A percentile compares a stretch with the other conserved stretches of the same genome.
phyloP scores from a whole-genome alignment of 2,329 filamentous ascomycete genomes.

The Trichophyton verrucosum region DNA sequence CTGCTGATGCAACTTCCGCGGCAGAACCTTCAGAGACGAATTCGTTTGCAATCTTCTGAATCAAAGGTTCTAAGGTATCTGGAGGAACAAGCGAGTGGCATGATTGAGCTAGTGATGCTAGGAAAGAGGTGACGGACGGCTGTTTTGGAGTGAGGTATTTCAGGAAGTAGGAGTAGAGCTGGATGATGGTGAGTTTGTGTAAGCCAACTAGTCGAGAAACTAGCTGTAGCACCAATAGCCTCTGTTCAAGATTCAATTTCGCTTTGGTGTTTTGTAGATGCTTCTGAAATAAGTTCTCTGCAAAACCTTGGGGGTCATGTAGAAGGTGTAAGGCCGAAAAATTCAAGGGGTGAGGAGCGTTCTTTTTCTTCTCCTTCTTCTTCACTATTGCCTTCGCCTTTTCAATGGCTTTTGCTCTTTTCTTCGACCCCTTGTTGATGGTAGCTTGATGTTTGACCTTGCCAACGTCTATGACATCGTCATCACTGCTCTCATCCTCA shows the following conservation, averaged over 20 bases:
- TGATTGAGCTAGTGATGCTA: constrained; percentile 83
- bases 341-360: constrained; percentile 74
- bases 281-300: constrained; percentile 77
- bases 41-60: constrained; percentile 95
- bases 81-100: constrained; percentile 86
- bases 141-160: constrained; percentile 83
- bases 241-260: constrained; percentile 77
- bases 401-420: constrained; percentile 65
- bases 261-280: constrained; percentile 80
- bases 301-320: constrained; percentile 88
- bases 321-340: constrained; percentile 91
- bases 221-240: constrained; percentile 77
- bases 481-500: constrained; percentile 78
- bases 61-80: constrained; percentile 76
- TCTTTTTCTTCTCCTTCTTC: constrained; percentile 75
- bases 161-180: constrained; percentile 91
- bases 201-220: constrained; percentile 83
- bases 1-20: constrained; percentile 78
- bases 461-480: constrained; percentile 60
- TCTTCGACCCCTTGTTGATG: constrained; percentile 95
- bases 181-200: constrained; percentile 80
- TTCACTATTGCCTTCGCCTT: constrained; percentile 74
- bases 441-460: constrained; percentile 72
- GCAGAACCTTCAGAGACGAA: constrained; percentile 93
- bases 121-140: constrained; percentile 79